Percentiles rank a stretch among this genome's conserved stretches.
Conservation (phyloP, 768 basidiomycete genomes). For the Tephrocybe rancida region DNA sequence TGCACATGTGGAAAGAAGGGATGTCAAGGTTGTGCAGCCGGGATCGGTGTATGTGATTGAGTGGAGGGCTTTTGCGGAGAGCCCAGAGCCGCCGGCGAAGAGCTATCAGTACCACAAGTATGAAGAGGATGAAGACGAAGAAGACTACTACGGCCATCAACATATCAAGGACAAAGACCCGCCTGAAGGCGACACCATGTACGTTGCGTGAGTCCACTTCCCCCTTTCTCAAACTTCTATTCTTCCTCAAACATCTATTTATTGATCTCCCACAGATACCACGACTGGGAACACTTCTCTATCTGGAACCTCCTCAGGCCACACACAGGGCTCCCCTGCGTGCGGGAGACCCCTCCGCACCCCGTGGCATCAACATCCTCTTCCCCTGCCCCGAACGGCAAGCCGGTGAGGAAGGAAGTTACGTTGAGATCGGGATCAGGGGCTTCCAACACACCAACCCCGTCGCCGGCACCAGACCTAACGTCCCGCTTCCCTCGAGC, state of each 20-base stretch:
- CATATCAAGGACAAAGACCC: conserved; percentile 22
- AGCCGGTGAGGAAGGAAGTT: conserved; percentile 23
- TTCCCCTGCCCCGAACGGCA: conserved; percentile 31
- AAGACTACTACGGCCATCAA: conserved; percentile 38
- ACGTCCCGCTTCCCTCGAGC: conserved; percentile 12
- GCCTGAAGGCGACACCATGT: conserved; percentile 50
- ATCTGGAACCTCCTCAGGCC: conserved; percentile 87
- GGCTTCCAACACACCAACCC: conserved; percentile 3
- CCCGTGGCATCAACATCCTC: conserved; percentile 29
- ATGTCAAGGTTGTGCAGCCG: conserved; percentile 93
- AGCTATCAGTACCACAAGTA: conserved; percentile 16
- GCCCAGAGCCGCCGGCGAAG: neutral
- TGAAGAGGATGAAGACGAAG: conserved; percentile 11
- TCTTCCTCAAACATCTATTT: too few species aligned
- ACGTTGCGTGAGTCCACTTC: conserved; percentile 73
- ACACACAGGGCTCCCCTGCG: conserved; percentile 71
- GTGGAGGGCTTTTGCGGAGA: conserved; percentile 59
- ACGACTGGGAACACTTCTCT: conserved; percentile 95
- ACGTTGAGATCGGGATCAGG: conserved; percentile 29
- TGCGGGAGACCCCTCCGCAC: conserved; percentile 51
- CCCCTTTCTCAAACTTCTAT: too few species aligned
- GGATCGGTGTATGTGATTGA: conserved; percentile 90
- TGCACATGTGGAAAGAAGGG: conserved; percentile 73
- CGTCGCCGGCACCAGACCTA: conserved; percentile 12
- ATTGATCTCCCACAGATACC: conserved; percentile 78